These are phyloP conservation scores for Penicillium sp. DNA, from an alignment of 2,329 filamentous ascomycete genomes.

Conservation along the genomic window DNA sequence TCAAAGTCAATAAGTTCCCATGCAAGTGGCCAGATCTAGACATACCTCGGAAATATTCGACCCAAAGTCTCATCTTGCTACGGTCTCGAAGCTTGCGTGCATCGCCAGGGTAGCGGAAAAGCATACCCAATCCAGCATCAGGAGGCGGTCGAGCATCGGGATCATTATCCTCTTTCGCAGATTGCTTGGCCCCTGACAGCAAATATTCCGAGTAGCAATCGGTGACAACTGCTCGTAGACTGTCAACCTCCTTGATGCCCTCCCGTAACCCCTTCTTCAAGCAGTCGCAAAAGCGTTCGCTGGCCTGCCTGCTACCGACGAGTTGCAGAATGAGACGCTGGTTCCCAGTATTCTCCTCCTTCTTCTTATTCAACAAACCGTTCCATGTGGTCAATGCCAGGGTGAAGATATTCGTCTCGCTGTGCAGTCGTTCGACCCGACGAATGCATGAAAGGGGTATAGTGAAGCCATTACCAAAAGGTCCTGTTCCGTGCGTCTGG, in stretches of 20 bases:
- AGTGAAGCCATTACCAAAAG: conserved; percentile 93
- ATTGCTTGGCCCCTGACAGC: conserved; percentile 48
- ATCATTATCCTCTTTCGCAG: conserved; percentile 55
- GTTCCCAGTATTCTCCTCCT: conserved; percentile 61
- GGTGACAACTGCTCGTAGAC: conserved; percentile 73
- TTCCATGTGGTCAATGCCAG: conserved; percentile 97
- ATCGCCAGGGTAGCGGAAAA: conserved; percentile 94
- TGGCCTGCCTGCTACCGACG: conserved; percentile 81
- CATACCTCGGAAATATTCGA: conserved; percentile 76
- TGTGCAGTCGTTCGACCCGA: conserved; percentile 88
- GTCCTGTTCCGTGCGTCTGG: conserved; percentile 87
- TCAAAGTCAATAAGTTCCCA: conserved; percentile 9
- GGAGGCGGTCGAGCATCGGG: conserved; percentile 57
- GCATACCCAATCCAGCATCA: conserved; percentile 89
- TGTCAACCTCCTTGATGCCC: conserved; percentile 83
- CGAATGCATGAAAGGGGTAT: conserved; percentile 89
- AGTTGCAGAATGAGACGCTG: conserved; percentile 92
- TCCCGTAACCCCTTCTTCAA: conserved; percentile 86
- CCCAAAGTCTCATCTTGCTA: conserved; percentile 97
- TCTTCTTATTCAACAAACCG: conserved; percentile 57
- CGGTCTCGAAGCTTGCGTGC: conserved; percentile 88
- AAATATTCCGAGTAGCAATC: conserved; percentile 92
- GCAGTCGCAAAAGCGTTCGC: conserved; percentile 94
- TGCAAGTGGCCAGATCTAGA: not conserved
- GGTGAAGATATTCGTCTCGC: conserved; percentile 87